Conservation (phyloP, 192 early-diverging fungal species). For the Backusella australiensis region DNA sequence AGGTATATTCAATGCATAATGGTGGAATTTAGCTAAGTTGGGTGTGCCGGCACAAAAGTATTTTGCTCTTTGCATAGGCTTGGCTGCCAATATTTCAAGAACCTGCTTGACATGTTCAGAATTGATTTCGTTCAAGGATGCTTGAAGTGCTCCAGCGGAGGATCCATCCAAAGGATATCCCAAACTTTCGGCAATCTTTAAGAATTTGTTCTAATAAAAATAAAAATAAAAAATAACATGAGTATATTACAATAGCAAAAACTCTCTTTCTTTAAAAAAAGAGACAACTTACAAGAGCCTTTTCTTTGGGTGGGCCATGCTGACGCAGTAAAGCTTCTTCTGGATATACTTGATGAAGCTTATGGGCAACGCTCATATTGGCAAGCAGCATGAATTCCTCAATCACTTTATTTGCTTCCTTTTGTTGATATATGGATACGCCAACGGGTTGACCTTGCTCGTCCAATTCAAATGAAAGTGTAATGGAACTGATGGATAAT, state of each 20-base stretch:
- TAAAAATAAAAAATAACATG: not conserved
- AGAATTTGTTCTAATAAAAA: slow-evolving; percentile 53
- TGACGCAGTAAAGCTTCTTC: slow-evolving; percentile 91
- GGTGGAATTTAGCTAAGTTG: slow-evolving; percentile 67
- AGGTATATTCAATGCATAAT: slow-evolving; percentile 90
- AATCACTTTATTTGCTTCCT: slow-evolving; percentile 95
- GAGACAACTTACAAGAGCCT: slow-evolving; percentile 32
- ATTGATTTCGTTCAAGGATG: slow-evolving; percentile 59
- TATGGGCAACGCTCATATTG: slow-evolving; percentile 94
- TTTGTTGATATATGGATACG: slow-evolving; percentile 82
- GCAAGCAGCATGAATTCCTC: slow-evolving; percentile 99
- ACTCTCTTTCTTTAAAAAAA: not conserved
- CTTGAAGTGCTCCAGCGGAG: slow-evolving; percentile 55
- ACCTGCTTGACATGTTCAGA: slow-evolving; percentile 54
- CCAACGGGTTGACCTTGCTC: slow-evolving; percentile 81
- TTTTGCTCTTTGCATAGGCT: slow-evolving; percentile 98
- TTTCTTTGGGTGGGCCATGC: slow-evolving; percentile 68
- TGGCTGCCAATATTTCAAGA: slow-evolving; percentile 79
- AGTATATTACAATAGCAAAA: not conserved
- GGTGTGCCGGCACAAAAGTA: slow-evolving; percentile 95
- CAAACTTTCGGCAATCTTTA: slow-evolving; percentile 36
- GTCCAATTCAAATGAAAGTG: slow-evolving; percentile 90
- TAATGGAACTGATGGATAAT: slow-evolving; percentile 88
- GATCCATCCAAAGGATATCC: slow-evolving; percentile 78
- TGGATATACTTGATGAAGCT: slow-evolving; percentile 85